phyloP scores from a whole-genome alignment of 305 asterid genomes.

The Petunia hybrid region DNA sequence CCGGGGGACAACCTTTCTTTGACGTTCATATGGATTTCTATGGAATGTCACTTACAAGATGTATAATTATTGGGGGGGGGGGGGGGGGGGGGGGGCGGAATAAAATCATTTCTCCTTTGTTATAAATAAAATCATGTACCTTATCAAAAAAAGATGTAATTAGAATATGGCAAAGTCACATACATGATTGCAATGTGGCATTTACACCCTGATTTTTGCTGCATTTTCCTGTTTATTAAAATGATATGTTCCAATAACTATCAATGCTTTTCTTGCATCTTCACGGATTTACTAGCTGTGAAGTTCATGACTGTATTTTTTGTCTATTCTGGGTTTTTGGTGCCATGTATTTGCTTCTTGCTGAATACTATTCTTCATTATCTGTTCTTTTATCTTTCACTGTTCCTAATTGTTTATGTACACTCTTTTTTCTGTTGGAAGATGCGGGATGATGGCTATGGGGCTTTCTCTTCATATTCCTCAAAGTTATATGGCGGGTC shows the following conservation, averaged over 20 bases:
- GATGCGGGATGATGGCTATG: conserved; percentile 76
- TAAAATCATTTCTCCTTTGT: too few species aligned
- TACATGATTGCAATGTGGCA: not conserved
- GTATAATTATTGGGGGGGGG: too few species aligned
- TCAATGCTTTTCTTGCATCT: not conserved
- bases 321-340: not conserved
- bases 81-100: too few species aligned
- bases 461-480: conserved; percentile 66
- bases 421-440: conserved; percentile 37
- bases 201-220: not conserved
- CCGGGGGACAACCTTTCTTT: not conserved
- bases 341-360: not conserved
- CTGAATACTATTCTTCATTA: not conserved
- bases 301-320: not conserved
- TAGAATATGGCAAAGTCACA: not conserved
- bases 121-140: too few species aligned
- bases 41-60: too few species aligned
- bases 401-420: not conserved
- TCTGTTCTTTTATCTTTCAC: not conserved
- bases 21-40: not conserved
- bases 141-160: not conserved
- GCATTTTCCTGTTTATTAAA: not conserved
- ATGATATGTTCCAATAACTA: not conserved
- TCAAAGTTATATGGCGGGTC: conserved; percentile 76
- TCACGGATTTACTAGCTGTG: conserved; percentile 15